Evolutionary conservation across 2,329 filamentous ascomycete species (phyloP), one percentile per base, ranked within the genome.

Genomic region (Esteya vermicola): DNA sequence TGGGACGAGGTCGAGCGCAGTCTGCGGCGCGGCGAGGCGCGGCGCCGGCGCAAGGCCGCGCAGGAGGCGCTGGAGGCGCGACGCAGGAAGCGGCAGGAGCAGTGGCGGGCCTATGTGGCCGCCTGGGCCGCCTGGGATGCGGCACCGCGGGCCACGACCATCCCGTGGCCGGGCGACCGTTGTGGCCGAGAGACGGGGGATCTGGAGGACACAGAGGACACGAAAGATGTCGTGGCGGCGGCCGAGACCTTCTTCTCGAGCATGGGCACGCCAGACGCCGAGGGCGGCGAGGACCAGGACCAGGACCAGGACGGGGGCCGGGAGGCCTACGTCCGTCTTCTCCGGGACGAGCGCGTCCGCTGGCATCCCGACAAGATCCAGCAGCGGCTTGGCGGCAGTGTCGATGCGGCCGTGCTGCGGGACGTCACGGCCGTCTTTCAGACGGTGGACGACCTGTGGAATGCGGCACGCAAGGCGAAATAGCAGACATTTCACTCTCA

Each of bases 361-460:
- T 98, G 91, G 91, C 91, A 98, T 63, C 91, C 91, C 4, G 91
- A 98, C 61, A 98, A 96, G 66, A 82, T 96, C 41, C 85, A 95
- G 64, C 91, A 95, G 61, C 75, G 78, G 39, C 78, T 93, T 44
- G 84, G 85, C 4, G 75, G 72, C 19, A 25, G 27, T 12, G 75
- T 93, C 36, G 80, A 88, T 36, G 68, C 75, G 20, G 69, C 69
- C 4, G 75, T 83, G 4, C 78, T 93, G 69, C 76, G 75, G 53
- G 70, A 77, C 40, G 83, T 95, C 32, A 98, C 89, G 10, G 81
- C 83, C 7, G 79, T 94, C 9, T 98, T 96, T 53, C 89, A 96
- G 60, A 78, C 86, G 23, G 71, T 96, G 35, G 91, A 98, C 62
- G 67, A 65, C 38, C 60, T 95, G 51, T 93, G 85, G 82, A 71